Evolutionary conservation across 1,139 yeast genomes (phyloP).

Genomic region (Pichia sp.): DNA sequence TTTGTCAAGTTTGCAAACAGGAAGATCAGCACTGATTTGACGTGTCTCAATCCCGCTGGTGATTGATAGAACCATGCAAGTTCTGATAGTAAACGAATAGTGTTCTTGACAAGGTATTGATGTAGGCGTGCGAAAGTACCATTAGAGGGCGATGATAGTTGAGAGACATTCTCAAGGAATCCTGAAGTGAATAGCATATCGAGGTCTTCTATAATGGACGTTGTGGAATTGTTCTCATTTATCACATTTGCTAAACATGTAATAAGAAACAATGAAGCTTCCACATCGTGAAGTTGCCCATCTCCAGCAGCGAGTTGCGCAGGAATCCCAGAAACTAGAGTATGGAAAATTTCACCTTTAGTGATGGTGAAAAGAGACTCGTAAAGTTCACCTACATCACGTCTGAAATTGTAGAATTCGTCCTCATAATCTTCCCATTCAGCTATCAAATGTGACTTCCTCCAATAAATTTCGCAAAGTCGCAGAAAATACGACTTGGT

Average conservation of each 20-base stretch:
- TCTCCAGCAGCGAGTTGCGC: too few species aligned
- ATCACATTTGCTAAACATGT: slow-evolving; percentile 47
- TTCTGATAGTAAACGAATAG: slow-evolving; percentile 46
- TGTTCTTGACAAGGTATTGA: slow-evolving; percentile 32
- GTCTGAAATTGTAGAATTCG: slow-evolving; percentile 53
- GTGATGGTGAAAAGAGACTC: slow-evolving; percentile 63
- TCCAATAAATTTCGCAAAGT: slow-evolving; percentile 55
- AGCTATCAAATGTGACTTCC: slow-evolving; percentile 35
- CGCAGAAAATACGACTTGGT: slow-evolving; percentile 35
- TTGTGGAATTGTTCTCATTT: slow-evolving; percentile 26
- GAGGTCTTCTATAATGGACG: slow-evolving; percentile 24
- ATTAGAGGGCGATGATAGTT: too few species aligned
- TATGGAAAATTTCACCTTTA: slow-evolving; percentile 47
- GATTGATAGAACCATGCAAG: slow-evolving; percentile 47
- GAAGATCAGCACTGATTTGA: slow-evolving; percentile 46
- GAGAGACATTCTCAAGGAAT: slow-evolving; percentile 19
- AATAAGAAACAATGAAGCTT: slow-evolving; percentile 61
- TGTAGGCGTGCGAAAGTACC: background rate
- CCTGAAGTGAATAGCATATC: slow-evolving; percentile 26
- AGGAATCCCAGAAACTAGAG: slow-evolving; percentile 38
- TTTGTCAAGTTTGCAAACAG: slow-evolving; percentile 33
- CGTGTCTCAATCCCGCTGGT: slow-evolving; percentile 31
- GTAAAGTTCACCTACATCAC: slow-evolving; percentile 69
- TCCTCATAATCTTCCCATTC: slow-evolving; percentile 19
- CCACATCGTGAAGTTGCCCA: slow-evolving; percentile 43